phyloP scores from a whole-genome alignment of 2,329 filamentous ascomycete genomes.

The Ilyonectria robusta region DNA sequence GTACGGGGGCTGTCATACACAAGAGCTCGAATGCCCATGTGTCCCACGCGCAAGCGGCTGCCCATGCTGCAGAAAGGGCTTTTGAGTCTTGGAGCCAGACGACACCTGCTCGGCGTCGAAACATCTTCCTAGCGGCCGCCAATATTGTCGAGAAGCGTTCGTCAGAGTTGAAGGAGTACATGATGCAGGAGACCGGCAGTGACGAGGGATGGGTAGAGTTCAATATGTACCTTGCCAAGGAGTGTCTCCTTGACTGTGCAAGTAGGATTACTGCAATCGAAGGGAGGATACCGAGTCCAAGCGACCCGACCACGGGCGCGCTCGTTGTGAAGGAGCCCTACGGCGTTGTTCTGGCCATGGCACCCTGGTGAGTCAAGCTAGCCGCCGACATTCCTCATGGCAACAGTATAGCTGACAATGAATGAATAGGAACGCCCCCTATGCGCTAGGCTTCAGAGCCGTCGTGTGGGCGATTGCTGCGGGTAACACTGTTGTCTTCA shows the following conservation, averaged over 20 bases:
- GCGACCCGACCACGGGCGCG: constrained; percentile 57
- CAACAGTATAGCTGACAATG: constrained; percentile 34
- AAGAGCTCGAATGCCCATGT: no score
- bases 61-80: no score
- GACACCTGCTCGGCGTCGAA: no score
- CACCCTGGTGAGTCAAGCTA: constrained; percentile 45
- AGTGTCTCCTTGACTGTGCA: constrained; percentile 6
- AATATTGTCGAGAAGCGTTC: neutral
- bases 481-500: constrained; percentile 38
- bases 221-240: neutral
- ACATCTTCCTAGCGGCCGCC: no score
- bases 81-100: no score
- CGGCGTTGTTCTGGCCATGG: constrained; percentile 50
- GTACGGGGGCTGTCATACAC: no score
- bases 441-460: constrained; percentile 20
- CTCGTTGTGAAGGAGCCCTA: constrained; percentile 65
- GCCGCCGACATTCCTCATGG: constrained; percentile 30
- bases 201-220: neutral
- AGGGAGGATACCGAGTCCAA: constrained; percentile 8
- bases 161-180: neutral
- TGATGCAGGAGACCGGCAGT: neutral
- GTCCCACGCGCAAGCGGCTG: no score
- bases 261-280: constrained; percentile 20
- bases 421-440: constrained; percentile 35
- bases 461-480: constrained; percentile 22